Base-by-base conservation (phyloP, 2,329 filamentous ascomycete species). In the Colletotrichum sp. region DNA sequence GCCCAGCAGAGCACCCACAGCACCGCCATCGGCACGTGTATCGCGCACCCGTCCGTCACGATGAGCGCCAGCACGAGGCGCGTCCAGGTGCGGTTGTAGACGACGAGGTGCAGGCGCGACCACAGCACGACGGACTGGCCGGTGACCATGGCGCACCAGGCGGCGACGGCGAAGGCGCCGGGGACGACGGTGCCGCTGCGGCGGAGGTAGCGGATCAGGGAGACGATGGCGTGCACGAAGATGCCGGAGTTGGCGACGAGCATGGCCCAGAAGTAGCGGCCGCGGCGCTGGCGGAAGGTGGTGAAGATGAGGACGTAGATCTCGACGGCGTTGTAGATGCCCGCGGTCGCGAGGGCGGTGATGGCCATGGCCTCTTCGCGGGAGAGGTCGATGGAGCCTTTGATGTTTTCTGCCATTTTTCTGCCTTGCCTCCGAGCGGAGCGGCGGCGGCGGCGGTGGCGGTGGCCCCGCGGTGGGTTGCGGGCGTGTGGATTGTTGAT, bases 81-180 rank as follows among this genome's bases (percentile, higher is more conserved):
- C 24, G 49, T 55, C 64, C 57, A 67, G 16, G 28, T 57, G 28
- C 59, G 64, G n/a, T 39, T 68, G 30, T 69, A 86, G 4, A 90
- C 84, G 18, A 92, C 87, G 6, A 93, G 86, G 79, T 92, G 89
- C 1, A 92, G 85, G 15, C 91, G 87, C 5, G 90, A 92, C 71
- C 76, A 78, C 44, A 78, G 66, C 44, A 78, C 77, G 24, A 78
- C 60, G n/a, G 71, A 77, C 69, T 77, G 75, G 1, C 91, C 90
- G 12, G 89, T 90, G 3, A 92, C 87, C 90, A 92, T 91, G 6
- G 84, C 79, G 80, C 86, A 89, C 90, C 90, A 92, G 18, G 68
- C 68, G 10, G 78, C 39, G 8, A 76, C 8, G 28, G 67, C 70
- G 66, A 68, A 68, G 10, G 63, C 73, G 15, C 69, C 73, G 4